Evolutionary conservation across 257 asterid genomes (phyloP).

Genomic region (Cynanchum wilfordii): DNA sequence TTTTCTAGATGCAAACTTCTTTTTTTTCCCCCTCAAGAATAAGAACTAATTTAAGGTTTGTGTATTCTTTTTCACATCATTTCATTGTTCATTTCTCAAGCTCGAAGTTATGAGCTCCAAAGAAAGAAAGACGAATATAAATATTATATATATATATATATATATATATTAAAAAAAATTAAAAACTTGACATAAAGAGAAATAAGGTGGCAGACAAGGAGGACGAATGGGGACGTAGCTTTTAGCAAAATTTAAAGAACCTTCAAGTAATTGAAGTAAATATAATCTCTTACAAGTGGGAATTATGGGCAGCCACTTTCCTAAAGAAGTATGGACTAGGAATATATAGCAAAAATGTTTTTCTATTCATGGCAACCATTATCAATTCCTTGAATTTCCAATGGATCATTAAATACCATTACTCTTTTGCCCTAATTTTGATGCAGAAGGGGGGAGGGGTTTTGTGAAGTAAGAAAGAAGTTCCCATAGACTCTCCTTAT

Average conservation of each 20-base stretch:
- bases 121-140: no score
- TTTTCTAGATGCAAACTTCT: no score
- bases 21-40: no score
- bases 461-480: no score
- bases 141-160: no score
- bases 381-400: slow-evolving; percentile 8
- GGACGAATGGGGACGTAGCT: slow-evolving; percentile 7
- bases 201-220: slow-evolving; percentile 34
- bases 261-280: slow-evolving; percentile 19
- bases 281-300: slow-evolving; percentile 8
- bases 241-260: not conserved
- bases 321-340: slow-evolving; percentile 40
- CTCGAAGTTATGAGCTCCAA: not conserved
- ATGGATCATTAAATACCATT: not conserved
- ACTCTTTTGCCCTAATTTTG: no score
- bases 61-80: no score
- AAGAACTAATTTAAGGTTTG: no score
- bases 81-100: not conserved
- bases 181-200: slow-evolving; percentile 10
- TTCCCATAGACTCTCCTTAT: no score
- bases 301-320: slow-evolving; percentile 25
- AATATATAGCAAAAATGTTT: slow-evolving; percentile 14
- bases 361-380: slow-evolving; percentile 22
- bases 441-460: no score
- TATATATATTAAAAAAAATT: no score